Evolutionary conservation across 106 monocot species (phyloP).

Genomic region (Amphibolis antarctica): DNA sequence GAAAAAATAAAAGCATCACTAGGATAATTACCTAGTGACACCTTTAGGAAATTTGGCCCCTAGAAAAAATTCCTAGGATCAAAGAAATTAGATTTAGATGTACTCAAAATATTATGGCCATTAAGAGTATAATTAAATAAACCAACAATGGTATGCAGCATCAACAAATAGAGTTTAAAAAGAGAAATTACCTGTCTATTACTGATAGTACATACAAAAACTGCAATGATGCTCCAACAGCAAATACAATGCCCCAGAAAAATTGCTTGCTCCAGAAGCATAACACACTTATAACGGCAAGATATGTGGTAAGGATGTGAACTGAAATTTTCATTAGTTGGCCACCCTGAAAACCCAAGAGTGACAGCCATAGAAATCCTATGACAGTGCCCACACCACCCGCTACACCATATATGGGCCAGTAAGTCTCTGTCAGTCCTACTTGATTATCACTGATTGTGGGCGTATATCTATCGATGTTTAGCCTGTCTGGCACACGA

Average conservation of each 20-base stretch:
- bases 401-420: constrained; percentile 83
- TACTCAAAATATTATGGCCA: too few species aligned
- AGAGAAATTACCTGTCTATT: constrained; percentile 58
- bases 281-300: constrained; percentile 84
- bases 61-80: too few species aligned
- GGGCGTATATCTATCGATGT: constrained; percentile 64
- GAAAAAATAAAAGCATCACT: too few species aligned
- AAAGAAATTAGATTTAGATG: too few species aligned
- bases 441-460: constrained; percentile 8
- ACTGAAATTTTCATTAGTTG: constrained; percentile 73
- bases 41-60: too few species aligned
- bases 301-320: constrained; percentile 68
- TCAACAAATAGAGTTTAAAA: neutral
- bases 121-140: neutral
- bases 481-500: constrained; percentile 44
- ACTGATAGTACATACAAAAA: constrained; percentile 91
- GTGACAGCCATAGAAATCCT: constrained; percentile 58
- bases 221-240: constrained; percentile 69
- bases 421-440: constrained; percentile 77
- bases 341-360: constrained; percentile 42
- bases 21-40: too few species aligned
- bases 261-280: constrained; percentile 84
- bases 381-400: constrained; percentile 51
- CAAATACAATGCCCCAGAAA: constrained; percentile 89
- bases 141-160: neutral